A percentile compares a stretch with the other conserved stretches of the same genome.
phyloP scores from a whole-genome alignment of 2,329 filamentous ascomycete genomes.

The Penicillium janthinellum region DNA sequence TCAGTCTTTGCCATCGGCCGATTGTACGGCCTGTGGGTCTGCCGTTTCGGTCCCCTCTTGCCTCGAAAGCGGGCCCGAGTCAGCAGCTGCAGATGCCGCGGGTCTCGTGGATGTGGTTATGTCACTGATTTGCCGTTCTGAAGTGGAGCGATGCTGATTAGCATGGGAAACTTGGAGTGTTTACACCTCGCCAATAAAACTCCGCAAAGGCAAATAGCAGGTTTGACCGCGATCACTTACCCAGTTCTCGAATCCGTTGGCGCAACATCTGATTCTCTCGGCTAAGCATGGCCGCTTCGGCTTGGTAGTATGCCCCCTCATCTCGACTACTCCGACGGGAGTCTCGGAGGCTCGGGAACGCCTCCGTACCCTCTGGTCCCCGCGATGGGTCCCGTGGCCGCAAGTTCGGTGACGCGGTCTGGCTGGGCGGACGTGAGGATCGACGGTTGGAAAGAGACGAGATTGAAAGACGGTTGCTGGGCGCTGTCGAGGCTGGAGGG shows the following conservation, averaged over 20 bases:
- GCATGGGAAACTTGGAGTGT: not conserved
- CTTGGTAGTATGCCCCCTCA: conserved; percentile 51
- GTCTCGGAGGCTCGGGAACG: conserved; percentile 31
- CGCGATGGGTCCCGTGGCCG: conserved; percentile 34
- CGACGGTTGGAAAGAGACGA: conserved; percentile 40
- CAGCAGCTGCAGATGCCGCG: conserved; percentile 8
- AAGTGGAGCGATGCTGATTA: conserved; percentile 3
- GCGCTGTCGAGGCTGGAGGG: conserved; percentile 27
- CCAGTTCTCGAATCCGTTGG: conserved; percentile 50
- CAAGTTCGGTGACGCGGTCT: conserved; percentile 42
- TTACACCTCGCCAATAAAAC: not conserved
- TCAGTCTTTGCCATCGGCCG: conserved; percentile 24
- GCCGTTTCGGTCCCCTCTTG: conserved; percentile 23
- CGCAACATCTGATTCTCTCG: conserved; percentile 53
- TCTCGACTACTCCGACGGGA: conserved; percentile 47
- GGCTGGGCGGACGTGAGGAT: conserved; percentile 39
- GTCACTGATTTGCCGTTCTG: conserved; percentile 28
- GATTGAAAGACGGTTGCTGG: conserved; percentile 37
- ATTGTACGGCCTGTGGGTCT: conserved; percentile 21
- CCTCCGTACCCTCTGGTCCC: conserved; percentile 29
- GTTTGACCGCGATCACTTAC: conserved; percentile 27
- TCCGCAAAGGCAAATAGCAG: not conserved
- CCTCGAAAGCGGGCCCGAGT: conserved; percentile 13
- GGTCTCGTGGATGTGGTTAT: conserved; percentile 13
- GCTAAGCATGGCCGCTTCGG: conserved; percentile 49